These are phyloP conservation scores for Aspergillus cristatus DNA, from an alignment of 495 filamentous ascomycete genomes.

Conservation along the genomic window DNA sequence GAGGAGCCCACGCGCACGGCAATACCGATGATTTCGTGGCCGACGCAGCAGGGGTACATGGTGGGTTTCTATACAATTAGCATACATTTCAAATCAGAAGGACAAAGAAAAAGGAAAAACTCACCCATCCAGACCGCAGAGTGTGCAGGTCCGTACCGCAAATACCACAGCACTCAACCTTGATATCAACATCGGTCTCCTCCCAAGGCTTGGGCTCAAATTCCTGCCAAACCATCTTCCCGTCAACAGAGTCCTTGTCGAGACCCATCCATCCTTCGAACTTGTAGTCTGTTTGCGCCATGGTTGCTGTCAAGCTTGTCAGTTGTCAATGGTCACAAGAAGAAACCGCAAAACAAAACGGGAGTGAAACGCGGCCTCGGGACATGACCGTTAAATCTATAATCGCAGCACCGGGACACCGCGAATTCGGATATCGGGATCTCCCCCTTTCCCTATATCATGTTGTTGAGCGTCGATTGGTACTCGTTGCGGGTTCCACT, in stretches of 20 bases:
- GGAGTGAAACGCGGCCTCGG: no score
- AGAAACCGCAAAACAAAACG: no score
- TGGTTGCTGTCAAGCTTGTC: constrained; percentile 9
- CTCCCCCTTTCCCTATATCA: no score
- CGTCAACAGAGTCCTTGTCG: constrained; percentile 46
- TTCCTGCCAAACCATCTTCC: constrained; percentile 68
- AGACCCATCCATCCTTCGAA: constrained; percentile 83
- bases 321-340: background rate
- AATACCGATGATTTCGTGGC: constrained; percentile 77
- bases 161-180: constrained; percentile 35
- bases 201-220: constrained; percentile 76
- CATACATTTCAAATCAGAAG: background rate
- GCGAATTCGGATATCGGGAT: no score
- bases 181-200: constrained; percentile 62
- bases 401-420: no score
- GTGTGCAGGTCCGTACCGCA: constrained; percentile 61
- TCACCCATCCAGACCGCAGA: constrained; percentile 62
- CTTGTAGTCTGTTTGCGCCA: constrained; percentile 43
- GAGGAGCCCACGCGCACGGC: constrained; percentile 66
- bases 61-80: constrained; percentile 33
- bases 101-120: constrained; percentile 4
- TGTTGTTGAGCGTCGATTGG: no score
- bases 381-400: no score
- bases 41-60: constrained; percentile 63
- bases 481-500: no score